Evolutionary conservation across 768 basidiomycete genomes (phyloP).

Genomic region (Tricholoma hemisulphureum): DNA sequence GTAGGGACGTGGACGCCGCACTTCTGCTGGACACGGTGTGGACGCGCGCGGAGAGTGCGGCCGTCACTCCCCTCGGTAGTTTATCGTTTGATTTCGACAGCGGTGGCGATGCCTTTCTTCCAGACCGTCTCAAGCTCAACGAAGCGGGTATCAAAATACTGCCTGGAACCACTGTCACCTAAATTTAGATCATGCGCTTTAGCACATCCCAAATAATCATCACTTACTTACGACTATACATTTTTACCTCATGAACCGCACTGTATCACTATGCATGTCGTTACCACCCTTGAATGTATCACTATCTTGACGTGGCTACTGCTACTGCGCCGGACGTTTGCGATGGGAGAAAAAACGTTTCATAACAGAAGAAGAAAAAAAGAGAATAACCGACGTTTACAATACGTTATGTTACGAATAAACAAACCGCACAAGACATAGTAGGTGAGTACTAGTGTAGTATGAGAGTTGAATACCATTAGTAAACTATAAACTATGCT

Average conservation of each 20-base stretch:
- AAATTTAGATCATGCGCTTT: neutral
- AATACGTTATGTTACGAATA: no score
- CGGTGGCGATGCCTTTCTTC: neutral
- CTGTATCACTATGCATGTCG: neutral
- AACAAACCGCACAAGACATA: no score
- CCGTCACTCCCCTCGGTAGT: slow-evolving; percentile 11
- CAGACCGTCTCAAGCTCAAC: slow-evolving; percentile 6
- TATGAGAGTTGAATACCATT: no score
- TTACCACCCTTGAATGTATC: neutral
- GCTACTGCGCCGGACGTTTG: no score
- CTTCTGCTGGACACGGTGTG: slow-evolving; percentile 19
- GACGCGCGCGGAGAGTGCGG: slow-evolving; percentile 10
- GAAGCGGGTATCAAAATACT: slow-evolving; percentile 8
- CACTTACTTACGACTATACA: no score
- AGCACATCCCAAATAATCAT: neutral
- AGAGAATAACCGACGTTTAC: no score
- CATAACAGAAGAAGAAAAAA: no score
- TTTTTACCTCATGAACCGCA: no score
- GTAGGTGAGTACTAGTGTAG: no score
- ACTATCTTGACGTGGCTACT: no score
- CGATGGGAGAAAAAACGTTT: no score
- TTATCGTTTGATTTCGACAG: slow-evolving; percentile 16
- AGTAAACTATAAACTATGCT: neutral
- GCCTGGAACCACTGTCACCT: neutral
- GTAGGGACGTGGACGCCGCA: slow-evolving; percentile 25